These are phyloP conservation scores for Erythrobasidium hasegawianum DNA, from an alignment of 1,284 basidiomycete species.

Conservation along the genomic window DNA sequence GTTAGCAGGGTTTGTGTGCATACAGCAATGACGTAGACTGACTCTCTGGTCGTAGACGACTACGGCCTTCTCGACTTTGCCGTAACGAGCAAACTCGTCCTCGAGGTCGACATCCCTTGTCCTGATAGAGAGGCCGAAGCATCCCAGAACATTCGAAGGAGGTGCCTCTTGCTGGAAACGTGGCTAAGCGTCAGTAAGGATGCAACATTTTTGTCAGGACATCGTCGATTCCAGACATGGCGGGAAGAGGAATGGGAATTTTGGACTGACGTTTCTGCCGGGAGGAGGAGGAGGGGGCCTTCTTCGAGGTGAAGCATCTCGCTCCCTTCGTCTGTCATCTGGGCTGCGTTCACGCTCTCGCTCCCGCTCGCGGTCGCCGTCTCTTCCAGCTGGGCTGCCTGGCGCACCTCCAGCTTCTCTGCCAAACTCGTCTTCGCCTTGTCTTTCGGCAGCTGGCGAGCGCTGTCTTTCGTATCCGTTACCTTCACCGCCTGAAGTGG, in stretches of 20 bases:
- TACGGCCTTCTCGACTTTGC: constrained; percentile 88
- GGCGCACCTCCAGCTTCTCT: no score
- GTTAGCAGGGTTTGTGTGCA: not conserved
- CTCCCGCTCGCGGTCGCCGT: not conserved
- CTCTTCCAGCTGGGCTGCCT: not conserved
- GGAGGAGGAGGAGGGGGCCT: constrained; percentile 24
- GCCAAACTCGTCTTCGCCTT: no score
- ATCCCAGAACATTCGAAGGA: constrained; percentile 85
- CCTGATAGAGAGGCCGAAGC: constrained; percentile 92
- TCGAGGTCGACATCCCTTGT: constrained; percentile 91
- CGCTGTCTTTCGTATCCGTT: not conserved
- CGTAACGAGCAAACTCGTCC: constrained; percentile 84
- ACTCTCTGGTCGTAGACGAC: constrained; percentile 99
- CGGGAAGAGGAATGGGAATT: not conserved
- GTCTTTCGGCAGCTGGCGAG: not conserved
- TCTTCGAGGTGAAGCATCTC: constrained; percentile 7
- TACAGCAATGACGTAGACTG: constrained; percentile 48
- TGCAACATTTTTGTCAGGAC: not conserved
- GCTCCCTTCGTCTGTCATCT: no score
- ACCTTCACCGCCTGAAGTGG: not conserved
- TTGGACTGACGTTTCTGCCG: constrained; percentile 19
- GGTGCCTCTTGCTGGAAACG: constrained; percentile 52
- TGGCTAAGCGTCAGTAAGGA: not conserved
- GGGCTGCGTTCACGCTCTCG: not conserved
- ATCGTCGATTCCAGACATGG: not conserved